Percentiles rank a stretch among this genome's conserved stretches.
Conservation (phyloP, 768 basidiomycete species). For the Leccinum ochraceum region DNA sequence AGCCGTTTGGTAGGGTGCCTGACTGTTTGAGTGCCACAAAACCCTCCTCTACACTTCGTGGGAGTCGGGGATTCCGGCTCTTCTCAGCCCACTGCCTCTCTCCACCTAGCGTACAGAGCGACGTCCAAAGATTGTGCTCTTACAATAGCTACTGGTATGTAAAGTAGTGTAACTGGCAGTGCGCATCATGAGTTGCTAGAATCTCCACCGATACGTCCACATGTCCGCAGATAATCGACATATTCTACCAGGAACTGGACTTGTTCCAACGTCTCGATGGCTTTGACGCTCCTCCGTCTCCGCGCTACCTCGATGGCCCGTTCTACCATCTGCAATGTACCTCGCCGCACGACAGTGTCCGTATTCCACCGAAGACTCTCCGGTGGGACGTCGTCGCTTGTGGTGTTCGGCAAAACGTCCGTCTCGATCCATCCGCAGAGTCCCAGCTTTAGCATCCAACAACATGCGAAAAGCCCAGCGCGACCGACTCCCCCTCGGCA, state of each 20-base stretch:
- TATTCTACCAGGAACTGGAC: slow-evolving; percentile 81
- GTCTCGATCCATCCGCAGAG: slow-evolving; percentile 70
- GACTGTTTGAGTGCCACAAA: no score
- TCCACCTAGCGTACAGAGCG: no score
- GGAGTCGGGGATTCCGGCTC: no score
- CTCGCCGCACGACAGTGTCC: slow-evolving; percentile 35
- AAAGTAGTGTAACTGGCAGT: slow-evolving; percentile 2
- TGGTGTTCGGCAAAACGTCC: slow-evolving; percentile 9
- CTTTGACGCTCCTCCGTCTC: slow-evolving; percentile 79
- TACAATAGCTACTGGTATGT: neutral
- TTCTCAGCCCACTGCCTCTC: no score
- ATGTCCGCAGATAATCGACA: slow-evolving; percentile 55
- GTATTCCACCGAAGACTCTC: slow-evolving; percentile 19
- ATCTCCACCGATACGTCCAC: slow-evolving; percentile 1
- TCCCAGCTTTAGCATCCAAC: slow-evolving; percentile 91
- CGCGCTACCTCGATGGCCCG: slow-evolving; percentile 73
- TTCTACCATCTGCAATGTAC: slow-evolving; percentile 68
- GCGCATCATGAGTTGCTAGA: neutral
- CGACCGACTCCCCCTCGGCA: slow-evolving; percentile 95
- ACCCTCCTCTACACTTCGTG: no score
- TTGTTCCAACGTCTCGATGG: slow-evolving; percentile 93
- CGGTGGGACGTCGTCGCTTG: neutral
- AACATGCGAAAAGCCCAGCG: slow-evolving; percentile 88
- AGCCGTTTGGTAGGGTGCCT: no score
- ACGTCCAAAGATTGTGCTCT: no score